Conservation (phyloP, 1,139 yeast genomes). For the Candida buenavistaensis region DNA sequence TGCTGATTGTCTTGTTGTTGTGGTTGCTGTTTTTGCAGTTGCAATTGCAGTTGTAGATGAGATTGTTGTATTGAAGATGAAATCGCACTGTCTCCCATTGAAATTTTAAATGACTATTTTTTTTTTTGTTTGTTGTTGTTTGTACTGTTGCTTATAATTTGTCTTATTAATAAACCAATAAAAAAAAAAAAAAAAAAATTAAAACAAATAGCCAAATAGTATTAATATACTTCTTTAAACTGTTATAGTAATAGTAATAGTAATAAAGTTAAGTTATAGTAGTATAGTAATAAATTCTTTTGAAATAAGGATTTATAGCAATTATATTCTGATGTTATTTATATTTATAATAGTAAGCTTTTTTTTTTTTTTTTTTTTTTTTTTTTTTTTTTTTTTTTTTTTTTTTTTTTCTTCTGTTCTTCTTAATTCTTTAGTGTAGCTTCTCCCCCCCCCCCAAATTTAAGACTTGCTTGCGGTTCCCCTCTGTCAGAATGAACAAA, state of each 20-base stretch:
- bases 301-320: no score
- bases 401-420: not conserved
- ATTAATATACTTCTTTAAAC: no score
- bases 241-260: no score
- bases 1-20: constrained; percentile 3
- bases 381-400: not conserved
- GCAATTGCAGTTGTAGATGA: constrained; percentile 4
- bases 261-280: no score
- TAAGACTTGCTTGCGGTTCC: no score
- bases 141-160: no score
- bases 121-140: no score
- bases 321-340: no score
- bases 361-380: not conserved
- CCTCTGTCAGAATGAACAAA: no score
- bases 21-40: not conserved
- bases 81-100: constrained; percentile 13
- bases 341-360: no score
- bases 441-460: not conserved
- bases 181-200: not conserved
- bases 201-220: no score
- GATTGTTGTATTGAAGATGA: constrained; percentile 10
- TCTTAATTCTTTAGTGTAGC: not conserved
- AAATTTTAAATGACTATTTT: constrained; percentile 1
- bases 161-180: not conserved
- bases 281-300: no score